Evolutionary conservation across 345 rosid species (phyloP), one percentile per base, ranked within the genome.

Genomic region (Rhodomyrtus tomentosa): DNA sequence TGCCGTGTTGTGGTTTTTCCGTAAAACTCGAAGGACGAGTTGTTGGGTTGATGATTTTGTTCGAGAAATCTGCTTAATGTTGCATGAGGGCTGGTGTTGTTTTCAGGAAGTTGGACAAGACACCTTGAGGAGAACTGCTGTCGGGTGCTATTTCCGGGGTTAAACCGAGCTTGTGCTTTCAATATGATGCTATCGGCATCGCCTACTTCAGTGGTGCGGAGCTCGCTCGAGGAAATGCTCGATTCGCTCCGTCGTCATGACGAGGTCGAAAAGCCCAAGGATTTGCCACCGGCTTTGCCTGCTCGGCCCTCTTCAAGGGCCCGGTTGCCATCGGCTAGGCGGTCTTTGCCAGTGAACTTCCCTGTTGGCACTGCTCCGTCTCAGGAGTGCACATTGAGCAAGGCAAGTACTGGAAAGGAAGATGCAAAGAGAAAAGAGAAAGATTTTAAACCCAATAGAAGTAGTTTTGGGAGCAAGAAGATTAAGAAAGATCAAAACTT

Each of bases 171-270:
- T 36, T 2, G 79, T 68, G 45, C 79, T 36, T 68, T 21, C 45
- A 24, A 68, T 55, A 96, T 92, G 93, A 97, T 95, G 98, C 83
- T 97, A 85, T 95, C 99, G 16, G 90, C 95, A 50, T 94, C 99
- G 54, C 98, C 98, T 7, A 79, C 90, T 20, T 84, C 89, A 15
- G 83, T 91, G 86, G 91, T 91, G 76, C 94, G 93, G 86, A 95
- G 99, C 91, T 97, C 99, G n/a, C 87, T 97, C 38, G 99, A 97
- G 92, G 99, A 92, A 91, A 97, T 97, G 99, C 87, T 97, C 49
- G 98, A 94, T 49, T 92, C 96, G 20, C 92, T 97, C 53, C 90
- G 96, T 82, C 89, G 88, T 87, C 92, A 87, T 45, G 98, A 97
- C 55, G 96, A 94, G 83, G 88, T 84, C 24, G 98, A 92, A 84